A percentile compares a stretch with the other conserved stretches of the same genome.
Evolutionary conservation across 2,329 filamentous ascomycete species (phyloP).

Genomic region (Elsinoe necatrix): DNA sequence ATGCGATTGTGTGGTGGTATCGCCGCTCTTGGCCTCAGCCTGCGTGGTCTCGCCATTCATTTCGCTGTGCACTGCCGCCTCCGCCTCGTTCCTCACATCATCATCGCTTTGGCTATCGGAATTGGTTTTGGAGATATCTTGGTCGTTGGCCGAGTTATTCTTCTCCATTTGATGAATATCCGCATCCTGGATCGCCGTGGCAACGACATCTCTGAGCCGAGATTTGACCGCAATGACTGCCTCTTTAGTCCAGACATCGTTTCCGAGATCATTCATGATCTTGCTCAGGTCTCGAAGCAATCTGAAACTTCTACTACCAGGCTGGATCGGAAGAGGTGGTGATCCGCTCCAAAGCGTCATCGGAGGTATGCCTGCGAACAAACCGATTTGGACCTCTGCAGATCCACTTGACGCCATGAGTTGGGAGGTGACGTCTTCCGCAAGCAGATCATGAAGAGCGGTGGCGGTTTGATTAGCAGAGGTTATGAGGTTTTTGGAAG

Average conservation of each 20-base stretch:
- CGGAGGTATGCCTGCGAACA: conserved; percentile 42
- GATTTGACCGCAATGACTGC: conserved; percentile 57
- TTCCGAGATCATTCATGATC: conserved; percentile 61
- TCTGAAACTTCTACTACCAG: conserved; percentile 64
- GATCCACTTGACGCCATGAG: neutral
- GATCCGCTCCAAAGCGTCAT: conserved; percentile 72
- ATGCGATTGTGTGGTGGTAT: conserved; percentile 4
- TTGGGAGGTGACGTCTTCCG: conserved; percentile 40
- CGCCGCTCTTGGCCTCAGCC: neutral
- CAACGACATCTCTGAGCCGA: conserved; percentile 45
- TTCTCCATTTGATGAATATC: neutral
- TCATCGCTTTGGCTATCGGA: neutral
- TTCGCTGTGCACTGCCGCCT: conserved; percentile 15
- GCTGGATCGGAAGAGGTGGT: conserved; percentile 66
- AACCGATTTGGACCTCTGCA: neutral
- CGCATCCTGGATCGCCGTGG: conserved; percentile 34
- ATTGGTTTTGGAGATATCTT: neutral
- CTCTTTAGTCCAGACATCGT: conserved; percentile 71
- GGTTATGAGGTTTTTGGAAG: conserved; percentile 27
- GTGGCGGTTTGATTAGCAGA: conserved; percentile 27
- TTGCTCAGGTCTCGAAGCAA: conserved; percentile 58
- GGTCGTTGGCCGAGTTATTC: neutral
- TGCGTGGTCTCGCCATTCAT: conserved; percentile 15
- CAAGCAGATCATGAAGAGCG: conserved; percentile 55
- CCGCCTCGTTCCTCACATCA: conserved; percentile 19